Conservation (phyloP, 257 asterid species). For the Mentha longifolia region DNA sequence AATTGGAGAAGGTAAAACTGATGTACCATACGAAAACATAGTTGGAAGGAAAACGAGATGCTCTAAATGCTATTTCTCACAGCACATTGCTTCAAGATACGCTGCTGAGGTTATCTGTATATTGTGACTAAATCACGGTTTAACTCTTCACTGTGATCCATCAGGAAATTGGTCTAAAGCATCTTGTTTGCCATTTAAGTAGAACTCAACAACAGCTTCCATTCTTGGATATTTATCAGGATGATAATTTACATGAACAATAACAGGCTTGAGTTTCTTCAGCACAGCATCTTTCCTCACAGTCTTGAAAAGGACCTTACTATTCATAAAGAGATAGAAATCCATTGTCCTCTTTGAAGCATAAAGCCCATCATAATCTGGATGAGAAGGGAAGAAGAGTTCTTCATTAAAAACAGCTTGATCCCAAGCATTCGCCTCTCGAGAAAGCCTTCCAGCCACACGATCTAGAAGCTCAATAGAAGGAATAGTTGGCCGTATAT, state of each 20-base stretch:
- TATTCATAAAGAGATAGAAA: slow-evolving; percentile 73
- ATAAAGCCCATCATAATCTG: slow-evolving; percentile 73
- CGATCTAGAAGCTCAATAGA: slow-evolving; percentile 87
- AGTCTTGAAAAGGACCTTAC: slow-evolving; percentile 83
- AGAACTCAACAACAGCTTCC: slow-evolving; percentile 79
- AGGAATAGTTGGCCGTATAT: slow-evolving; percentile 76
- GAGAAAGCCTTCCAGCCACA: slow-evolving; percentile 63
- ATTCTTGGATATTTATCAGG: slow-evolving; percentile 78
- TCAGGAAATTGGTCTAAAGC: slow-evolving; percentile 77
- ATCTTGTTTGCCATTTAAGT: slow-evolving; percentile 69
- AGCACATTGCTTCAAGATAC: slow-evolving; percentile 26
- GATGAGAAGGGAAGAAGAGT: slow-evolving; percentile 82
- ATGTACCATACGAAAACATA: slow-evolving; percentile 5
- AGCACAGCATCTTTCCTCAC: slow-evolving; percentile 63
- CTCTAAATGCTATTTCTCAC: slow-evolving; percentile 29
- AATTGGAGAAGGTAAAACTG: slow-evolving; percentile 23
- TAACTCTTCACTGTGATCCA: slow-evolving; percentile 52
- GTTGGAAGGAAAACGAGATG: slow-evolving; percentile 20
- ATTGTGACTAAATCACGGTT: neutral
- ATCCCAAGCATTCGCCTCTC: slow-evolving; percentile 62
- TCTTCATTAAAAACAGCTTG: slow-evolving; percentile 88
- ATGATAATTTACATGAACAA: slow-evolving; percentile 79
- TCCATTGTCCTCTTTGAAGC: slow-evolving; percentile 85
- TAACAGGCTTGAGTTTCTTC: slow-evolving; percentile 70
- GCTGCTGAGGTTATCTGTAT: slow-evolving; percentile 23